These are phyloP conservation scores for Diaporthe sp. DNA, from an alignment of 2,329 filamentous ascomycete species.

Conservation along the genomic window DNA sequence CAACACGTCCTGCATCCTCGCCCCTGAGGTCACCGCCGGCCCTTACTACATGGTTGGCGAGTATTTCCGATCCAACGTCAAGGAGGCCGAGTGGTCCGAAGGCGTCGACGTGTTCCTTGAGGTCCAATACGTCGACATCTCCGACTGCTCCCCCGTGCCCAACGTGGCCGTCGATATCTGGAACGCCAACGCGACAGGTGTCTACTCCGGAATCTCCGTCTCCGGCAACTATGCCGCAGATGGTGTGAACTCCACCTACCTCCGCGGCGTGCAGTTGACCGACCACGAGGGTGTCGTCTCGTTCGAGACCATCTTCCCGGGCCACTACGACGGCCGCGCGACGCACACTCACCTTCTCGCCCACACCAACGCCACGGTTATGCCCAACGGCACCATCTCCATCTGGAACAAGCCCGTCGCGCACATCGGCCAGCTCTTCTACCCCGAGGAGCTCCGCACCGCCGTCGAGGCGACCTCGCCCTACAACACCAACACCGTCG, in stretches of 20 bases:
- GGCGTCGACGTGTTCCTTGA: constrained; percentile 53
- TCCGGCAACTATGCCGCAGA: constrained; percentile 40
- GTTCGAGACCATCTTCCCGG: constrained; percentile 36
- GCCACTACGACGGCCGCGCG: constrained; percentile 33
- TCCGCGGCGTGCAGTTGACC: constrained; percentile 34
- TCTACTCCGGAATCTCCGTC: constrained; percentile 48
- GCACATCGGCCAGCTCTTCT: constrained; percentile 48
- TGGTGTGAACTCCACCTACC: constrained; percentile 33
- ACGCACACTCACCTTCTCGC: constrained; percentile 39
- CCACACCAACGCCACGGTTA: constrained; percentile 42
- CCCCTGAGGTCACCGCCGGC: constrained; percentile 48
- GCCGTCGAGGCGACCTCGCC: constrained; percentile 44
- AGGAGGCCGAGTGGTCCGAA: constrained; percentile 48
- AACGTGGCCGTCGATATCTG: constrained; percentile 56
- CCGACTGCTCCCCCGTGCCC: constrained; percentile 56
- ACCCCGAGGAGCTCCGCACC: constrained; percentile 42
- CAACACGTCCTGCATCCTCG: constrained; percentile 48
- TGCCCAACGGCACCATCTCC: constrained; percentile 44
- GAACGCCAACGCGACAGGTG: constrained; percentile 54
- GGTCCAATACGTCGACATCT: constrained; percentile 47
- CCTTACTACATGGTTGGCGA: constrained; percentile 55
- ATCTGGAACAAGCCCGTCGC: constrained; percentile 40
- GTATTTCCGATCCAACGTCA: constrained; percentile 55
- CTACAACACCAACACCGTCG: constrained; percentile 44
- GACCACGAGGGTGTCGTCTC: constrained; percentile 32